These are phyloP conservation scores for Sungouiella thailandica DNA, from an alignment of 805 yeast species.

Conservation along the genomic window DNA sequence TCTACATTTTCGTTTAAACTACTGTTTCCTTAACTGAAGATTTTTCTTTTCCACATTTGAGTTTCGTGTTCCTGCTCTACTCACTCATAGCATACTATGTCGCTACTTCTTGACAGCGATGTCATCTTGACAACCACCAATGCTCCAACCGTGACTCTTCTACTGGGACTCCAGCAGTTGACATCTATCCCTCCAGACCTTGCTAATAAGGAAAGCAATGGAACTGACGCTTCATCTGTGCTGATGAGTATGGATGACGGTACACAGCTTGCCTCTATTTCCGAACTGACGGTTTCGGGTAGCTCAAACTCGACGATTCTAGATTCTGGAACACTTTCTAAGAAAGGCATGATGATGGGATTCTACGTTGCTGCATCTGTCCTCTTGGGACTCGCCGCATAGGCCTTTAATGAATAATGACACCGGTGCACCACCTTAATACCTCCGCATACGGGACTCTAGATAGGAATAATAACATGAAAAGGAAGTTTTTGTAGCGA, in stretches of 20 bases:
- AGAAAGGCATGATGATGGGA: background rate
- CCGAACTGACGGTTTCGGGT: background rate
- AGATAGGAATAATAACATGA: too few species aligned
- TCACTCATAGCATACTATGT: too few species aligned
- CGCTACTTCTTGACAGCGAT: slow-evolving; percentile 13
- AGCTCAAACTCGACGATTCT: background rate
- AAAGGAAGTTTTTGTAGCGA: too few species aligned
- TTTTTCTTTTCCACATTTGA: too few species aligned
- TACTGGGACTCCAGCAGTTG: slow-evolving; percentile 13
- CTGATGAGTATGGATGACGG: slow-evolving; percentile 3
- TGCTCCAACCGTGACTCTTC: slow-evolving; percentile 6
- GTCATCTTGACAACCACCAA: slow-evolving; percentile 3
- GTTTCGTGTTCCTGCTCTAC: too few species aligned
- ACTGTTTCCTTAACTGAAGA: too few species aligned
- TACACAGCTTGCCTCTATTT: slow-evolving; percentile 3
- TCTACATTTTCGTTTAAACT: too few species aligned
- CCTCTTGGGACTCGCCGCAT: slow-evolving; percentile 1
- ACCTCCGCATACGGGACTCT: too few species aligned
- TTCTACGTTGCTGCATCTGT: background rate
- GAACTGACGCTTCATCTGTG: background rate
- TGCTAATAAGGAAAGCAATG: background rate
- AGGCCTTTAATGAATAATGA: too few species aligned
- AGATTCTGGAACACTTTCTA: background rate
- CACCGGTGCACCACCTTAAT: too few species aligned
- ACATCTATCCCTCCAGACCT: slow-evolving; percentile 4